Percentiles rank a stretch among this genome's conserved stretches.
These are phyloP conservation scores for Solanum raphanifolium DNA, from an alignment of 257 asterid species.

Conservation along the genomic window DNA sequence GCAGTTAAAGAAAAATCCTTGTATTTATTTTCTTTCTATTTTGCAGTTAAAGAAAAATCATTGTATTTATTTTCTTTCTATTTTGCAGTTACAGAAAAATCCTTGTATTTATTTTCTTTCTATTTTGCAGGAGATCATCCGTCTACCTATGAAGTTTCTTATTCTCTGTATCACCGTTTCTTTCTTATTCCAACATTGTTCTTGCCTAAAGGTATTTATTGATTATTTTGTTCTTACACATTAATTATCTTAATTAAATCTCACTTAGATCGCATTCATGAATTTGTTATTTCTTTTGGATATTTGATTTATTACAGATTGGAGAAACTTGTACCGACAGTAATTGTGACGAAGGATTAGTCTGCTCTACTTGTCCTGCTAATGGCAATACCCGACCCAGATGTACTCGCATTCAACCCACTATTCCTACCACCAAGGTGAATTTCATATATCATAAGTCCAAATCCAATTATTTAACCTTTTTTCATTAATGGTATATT, in stretches of 20 bases:
- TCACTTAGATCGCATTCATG: not conserved
- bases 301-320: conserved; percentile 15
- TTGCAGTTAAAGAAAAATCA: conserved; percentile 18
- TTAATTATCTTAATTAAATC: not conserved
- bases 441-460: not conserved
- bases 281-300: not conserved
- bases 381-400: conserved; percentile 73
- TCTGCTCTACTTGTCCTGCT: conserved; percentile 54
- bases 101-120: not conserved
- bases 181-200: conserved; percentile 20
- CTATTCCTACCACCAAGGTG: conserved; percentile 54
- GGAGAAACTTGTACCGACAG: conserved; percentile 62
- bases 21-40: not conserved
- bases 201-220: conserved; percentile 37
- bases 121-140: conserved; percentile 35
- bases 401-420: conserved; percentile 60
- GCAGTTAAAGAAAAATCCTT: not conserved
- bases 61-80: not conserved
- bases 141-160: conserved; percentile 18
- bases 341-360: conserved; percentile 50
- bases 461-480: not conserved
- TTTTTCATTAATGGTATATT: not conserved
- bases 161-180: conserved; percentile 26
- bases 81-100: not conserved
- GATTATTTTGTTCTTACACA: not conserved